phyloP scores from a whole-genome alignment of 2,329 filamentous ascomycete genomes.

The Thelonectria olida region DNA sequence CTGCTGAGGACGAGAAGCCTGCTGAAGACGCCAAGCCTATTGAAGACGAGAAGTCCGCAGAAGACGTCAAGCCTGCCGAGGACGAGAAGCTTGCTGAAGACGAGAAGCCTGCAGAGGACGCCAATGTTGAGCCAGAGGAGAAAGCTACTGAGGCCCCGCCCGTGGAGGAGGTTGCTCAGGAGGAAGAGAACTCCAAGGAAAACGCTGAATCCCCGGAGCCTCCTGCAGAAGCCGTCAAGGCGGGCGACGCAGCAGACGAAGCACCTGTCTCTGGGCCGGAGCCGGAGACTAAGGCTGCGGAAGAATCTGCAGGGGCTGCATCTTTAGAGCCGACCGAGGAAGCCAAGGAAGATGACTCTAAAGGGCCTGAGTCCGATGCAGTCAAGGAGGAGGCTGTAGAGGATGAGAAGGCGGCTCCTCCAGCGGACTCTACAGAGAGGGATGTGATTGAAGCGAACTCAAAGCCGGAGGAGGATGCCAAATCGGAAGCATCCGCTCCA shows the following conservation, averaged over 20 bases:
- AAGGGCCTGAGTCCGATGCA: constrained; percentile 1
- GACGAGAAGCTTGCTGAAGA: constrained; percentile 1
- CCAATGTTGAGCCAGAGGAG: no score
- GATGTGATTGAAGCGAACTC: background rate
- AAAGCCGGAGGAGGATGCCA: background rate
- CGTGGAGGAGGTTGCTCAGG: background rate
- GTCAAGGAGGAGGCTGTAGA: background rate
- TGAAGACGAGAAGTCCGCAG: constrained; percentile 2
- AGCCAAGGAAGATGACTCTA: background rate
- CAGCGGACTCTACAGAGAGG: background rate
- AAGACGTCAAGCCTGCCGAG: background rate
- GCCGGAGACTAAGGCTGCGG: background rate
- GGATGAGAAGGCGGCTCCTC: background rate
- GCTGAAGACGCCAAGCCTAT: no score
- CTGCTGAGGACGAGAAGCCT: background rate
- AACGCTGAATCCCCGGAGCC: background rate
- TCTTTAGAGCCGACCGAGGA: background rate
- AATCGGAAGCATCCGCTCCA: background rate
- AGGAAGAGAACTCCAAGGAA: background rate
- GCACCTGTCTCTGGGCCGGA: background rate
- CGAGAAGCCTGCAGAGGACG: constrained; percentile 5
- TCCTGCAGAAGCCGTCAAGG: background rate
- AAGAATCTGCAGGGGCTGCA: background rate
- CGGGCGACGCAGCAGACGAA: background rate
- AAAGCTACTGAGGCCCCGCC: background rate